Conservation (phyloP, 1,284 basidiomycete genomes). For the Takashimella tepidaria region DNA sequence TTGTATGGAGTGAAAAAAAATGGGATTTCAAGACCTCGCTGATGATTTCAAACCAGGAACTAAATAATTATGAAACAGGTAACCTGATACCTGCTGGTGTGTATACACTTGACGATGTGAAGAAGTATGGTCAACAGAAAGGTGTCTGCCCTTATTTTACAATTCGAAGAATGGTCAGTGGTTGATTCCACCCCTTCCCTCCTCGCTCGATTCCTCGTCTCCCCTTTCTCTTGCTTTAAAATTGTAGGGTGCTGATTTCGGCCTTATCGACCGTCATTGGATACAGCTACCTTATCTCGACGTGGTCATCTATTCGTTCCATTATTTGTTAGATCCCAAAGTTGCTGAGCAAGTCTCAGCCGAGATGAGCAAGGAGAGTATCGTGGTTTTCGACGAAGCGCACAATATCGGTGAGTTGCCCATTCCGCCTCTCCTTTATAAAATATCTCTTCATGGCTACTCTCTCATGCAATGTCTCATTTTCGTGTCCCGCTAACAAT, state of each 20-base stretch:
- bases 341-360: conserved; percentile 98
- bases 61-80: conserved; percentile 76
- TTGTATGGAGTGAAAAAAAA: no score
- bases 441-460: no score
- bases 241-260: no score
- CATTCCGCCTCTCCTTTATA: no score
- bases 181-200: neutral
- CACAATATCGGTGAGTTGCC: conserved; percentile 86
- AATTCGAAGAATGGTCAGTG: conserved; percentile 83
- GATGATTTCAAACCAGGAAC: conserved; percentile 51
- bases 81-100: conserved; percentile 81
- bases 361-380: conserved; percentile 94
- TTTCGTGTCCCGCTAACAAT: neutral
- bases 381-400: conserved; percentile 98
- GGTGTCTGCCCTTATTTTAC: conserved; percentile 94
- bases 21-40: no score
- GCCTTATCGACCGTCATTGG: no score
- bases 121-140: conserved; percentile 80
- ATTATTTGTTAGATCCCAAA: conserved; percentile 97
- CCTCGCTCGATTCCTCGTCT: neutral
- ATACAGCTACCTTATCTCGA: conserved; percentile 90
- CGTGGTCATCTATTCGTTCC: conserved; percentile 97
- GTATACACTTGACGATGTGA: conserved; percentile 90
- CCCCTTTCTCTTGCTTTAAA: neutral
- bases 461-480: no score